Percentiles rank a stretch among this genome's conserved stretches.
Evolutionary conservation across 352 stramenopile genomes (phyloP).

Genomic region (Globisporangium nunn): DNA sequence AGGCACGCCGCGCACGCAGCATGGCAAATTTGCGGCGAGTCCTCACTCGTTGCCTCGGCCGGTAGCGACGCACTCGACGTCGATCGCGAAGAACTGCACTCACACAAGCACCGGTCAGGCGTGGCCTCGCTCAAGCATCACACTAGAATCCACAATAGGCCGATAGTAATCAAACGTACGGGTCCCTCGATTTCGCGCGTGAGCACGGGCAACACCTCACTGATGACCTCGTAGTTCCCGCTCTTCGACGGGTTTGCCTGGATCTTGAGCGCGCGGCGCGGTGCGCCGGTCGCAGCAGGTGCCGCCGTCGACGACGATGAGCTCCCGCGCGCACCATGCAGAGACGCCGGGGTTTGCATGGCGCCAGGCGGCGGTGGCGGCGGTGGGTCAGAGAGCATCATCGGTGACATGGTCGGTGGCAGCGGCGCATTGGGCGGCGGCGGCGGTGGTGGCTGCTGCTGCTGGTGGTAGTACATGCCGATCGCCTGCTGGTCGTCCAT

Average conservation of each 20-base stretch:
- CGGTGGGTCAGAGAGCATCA: conserved; percentile 18
- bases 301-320: conserved; percentile 14
- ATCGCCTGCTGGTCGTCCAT: conserved; percentile 14
- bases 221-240: conserved; percentile 61
- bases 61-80: conserved; percentile 91
- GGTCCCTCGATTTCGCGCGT: conserved; percentile 74
- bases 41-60: conserved; percentile 66
- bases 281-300: conserved; percentile 1
- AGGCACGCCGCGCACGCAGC: not conserved
- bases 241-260: conserved; percentile 62
- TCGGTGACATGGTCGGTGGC: conserved; percentile 19
- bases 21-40: too few species aligned
- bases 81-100: conserved; percentile 85
- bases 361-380: conserved; percentile 1
- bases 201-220: conserved; percentile 66
- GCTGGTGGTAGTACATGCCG: conserved; percentile 15
- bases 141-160: too few species aligned
- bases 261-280: conserved; percentile 45
- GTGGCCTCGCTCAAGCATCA: too few species aligned
- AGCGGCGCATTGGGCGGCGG: conserved; percentile 7
- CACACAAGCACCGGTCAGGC: conserved; percentile 2
- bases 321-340: not conserved
- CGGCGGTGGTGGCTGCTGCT: not conserved
- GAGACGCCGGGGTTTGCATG: too few species aligned
- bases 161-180: conserved; percentile 22